Conservation (phyloP, 345 rosid species). For the Barbarea vulgaris region DNA sequence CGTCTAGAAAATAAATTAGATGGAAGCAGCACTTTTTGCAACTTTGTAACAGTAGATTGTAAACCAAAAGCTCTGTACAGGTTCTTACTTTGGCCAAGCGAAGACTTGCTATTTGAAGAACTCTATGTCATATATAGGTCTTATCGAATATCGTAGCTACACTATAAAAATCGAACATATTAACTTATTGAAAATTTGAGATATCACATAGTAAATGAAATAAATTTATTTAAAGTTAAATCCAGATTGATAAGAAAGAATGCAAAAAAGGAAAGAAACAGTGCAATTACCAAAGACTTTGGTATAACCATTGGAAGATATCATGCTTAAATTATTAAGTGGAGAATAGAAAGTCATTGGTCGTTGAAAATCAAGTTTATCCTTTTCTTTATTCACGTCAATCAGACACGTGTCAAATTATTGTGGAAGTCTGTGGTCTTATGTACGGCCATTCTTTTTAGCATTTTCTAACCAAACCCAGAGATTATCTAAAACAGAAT, state of each 20-base stretch:
- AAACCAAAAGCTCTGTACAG: too few relatives aligned
- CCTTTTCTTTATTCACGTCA: constrained; percentile 23
- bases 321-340: constrained; percentile 13
- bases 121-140: constrained; percentile 42
- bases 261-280: constrained; percentile 16
- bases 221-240: constrained; percentile 14
- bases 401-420: constrained; percentile 29
- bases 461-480: neutral
- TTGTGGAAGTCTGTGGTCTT: constrained; percentile 26
- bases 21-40: too few relatives aligned
- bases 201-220: neutral
- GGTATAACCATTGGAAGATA: constrained; percentile 33
- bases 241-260: constrained; percentile 23
- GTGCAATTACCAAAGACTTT: constrained; percentile 31
- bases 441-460: neutral
- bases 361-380: constrained; percentile 5
- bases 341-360: constrained; percentile 6
- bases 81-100: constrained; percentile 35
- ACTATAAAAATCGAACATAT: constrained; percentile 28
- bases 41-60: too few relatives aligned
- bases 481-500: neutral
- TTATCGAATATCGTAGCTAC: constrained; percentile 42
- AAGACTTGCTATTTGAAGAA: constrained; percentile 41
- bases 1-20: too few relatives aligned
- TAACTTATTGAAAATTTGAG: neutral